Base-by-base conservation (phyloP, 2,329 filamentous ascomycete genomes). In the Aspergillus candidus region DNA sequence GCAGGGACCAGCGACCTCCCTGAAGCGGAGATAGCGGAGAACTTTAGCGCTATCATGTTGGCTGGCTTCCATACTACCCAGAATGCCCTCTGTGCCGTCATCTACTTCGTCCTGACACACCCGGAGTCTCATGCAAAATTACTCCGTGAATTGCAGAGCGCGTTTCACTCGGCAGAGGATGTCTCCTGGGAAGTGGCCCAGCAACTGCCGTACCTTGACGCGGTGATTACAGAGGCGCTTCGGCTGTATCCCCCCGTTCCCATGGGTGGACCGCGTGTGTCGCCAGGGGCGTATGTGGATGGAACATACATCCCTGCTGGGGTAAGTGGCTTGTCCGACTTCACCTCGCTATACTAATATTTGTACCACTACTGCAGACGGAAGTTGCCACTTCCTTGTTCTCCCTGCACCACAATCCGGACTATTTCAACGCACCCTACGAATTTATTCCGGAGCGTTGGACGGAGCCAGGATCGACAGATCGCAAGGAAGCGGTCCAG, bases 381-480 rank as follows among this genome's bases (percentile, higher is more conserved):
- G 55, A 58, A 33, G 51, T 67, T 13, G 63, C 60, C 32, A 58
- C 57, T 15, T 51, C 53, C 5, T 41, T 54, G 7, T 67, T 59
- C 42, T 50, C 59, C 2, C 42, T 66, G 17, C 61, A 65, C 40
- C 61, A 63, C 33, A 59, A 64, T 29, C 48, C 50, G 8, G 51
- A 51, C 6, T 63, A 65, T 40, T 66, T 60, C 46, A 44, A 51
- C 17, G 47, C 54, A 11, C 57, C 64, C 0, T 58, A 53, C 38
- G 40, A 44, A 3, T 67, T 59, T 38, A 46, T 50, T 6, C 65
- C 65, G 2, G 62, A 66, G 42, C 59, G 65, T 10, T 67, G 63
- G 63, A 53, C 64, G 7, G 43, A 58, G 12, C 40, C 48, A 3
- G 40, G 41, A 10, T 51, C 48, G 4, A 57, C 49, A 4, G 56